phyloP scores from a whole-genome alignment of 2,329 filamentous ascomycete species.

The Hypoxylon sp. region DNA sequence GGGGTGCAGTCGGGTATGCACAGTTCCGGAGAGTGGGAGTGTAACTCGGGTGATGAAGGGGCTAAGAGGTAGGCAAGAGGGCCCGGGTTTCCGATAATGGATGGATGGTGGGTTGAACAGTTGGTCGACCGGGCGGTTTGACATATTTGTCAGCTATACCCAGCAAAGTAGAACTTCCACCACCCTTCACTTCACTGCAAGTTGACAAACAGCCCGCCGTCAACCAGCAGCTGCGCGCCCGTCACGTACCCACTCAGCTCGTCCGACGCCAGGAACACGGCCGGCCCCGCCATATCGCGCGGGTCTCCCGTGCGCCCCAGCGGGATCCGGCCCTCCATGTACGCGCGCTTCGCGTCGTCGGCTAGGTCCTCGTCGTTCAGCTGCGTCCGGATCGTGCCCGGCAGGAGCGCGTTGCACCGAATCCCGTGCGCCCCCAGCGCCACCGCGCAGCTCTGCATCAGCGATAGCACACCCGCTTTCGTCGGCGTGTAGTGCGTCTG shows the following conservation, averaged over 20 bases:
- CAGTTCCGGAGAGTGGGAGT: background rate
- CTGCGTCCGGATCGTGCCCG: conserved; percentile 87
- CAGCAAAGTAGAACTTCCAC: too few relatives aligned
- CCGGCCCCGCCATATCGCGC: conserved; percentile 84
- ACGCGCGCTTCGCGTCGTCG: conserved; percentile 78
- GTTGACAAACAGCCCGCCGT: conserved; percentile 92
- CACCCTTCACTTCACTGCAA: conserved; percentile 69
- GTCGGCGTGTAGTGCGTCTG: conserved; percentile 92
- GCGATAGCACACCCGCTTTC: conserved; percentile 83
- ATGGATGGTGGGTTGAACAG: background rate
- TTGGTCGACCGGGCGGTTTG: background rate
- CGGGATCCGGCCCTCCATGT: conserved; percentile 87
- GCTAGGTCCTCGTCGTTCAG: conserved; percentile 86
- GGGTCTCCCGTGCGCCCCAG: conserved; percentile 81
- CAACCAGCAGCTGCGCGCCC: conserved; percentile 86
- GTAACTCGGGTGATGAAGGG: background rate
- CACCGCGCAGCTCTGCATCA: conserved; percentile 88
- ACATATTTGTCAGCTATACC: background rate
- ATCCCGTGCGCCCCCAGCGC: conserved; percentile 83
- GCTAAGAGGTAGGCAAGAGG: conserved; percentile 2
- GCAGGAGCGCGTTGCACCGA: conserved; percentile 85
- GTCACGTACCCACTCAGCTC: conserved; percentile 85
- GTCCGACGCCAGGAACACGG: conserved; percentile 86
- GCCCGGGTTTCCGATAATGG: conserved; percentile 15
- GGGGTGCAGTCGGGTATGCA: conserved; percentile 12